phyloP scores from a whole-genome alignment of 2,329 filamentous ascomycete genomes.

The Ascochyta koolunga region DNA sequence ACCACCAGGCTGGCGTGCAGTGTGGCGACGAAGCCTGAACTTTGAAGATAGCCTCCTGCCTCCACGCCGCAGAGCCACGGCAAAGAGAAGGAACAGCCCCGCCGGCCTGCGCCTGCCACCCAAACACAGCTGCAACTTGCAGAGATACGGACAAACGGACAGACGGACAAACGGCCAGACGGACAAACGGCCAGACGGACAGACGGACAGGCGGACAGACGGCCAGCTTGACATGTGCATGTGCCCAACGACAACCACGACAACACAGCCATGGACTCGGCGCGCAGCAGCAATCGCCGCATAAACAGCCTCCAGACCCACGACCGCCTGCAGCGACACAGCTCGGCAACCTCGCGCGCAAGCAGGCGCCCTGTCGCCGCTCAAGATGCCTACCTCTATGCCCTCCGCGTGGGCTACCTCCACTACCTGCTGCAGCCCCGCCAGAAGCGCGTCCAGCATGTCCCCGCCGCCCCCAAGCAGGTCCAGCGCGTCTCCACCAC shows the following conservation, averaged over 20 bases:
- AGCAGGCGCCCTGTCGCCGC: constrained; percentile 50
- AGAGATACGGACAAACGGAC: too few relatives aligned
- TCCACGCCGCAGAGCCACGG: not conserved
- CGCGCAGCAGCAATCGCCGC: constrained; percentile 45
- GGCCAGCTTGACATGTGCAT: constrained; percentile 38
- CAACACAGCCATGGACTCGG: constrained; percentile 35
- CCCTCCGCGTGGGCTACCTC: constrained; percentile 87
- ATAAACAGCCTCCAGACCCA: constrained; percentile 52
- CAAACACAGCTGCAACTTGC: constrained; percentile 12
- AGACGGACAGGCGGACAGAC: too few relatives aligned
- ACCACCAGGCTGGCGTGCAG: constrained; percentile 1
- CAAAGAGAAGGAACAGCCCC: constrained; percentile 30
- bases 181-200: too few relatives aligned
- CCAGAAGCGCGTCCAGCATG: constrained; percentile 86
- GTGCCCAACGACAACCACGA: constrained; percentile 29
- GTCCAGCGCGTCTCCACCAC: constrained; percentile 72
- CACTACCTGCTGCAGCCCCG: constrained; percentile 92
- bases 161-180: too few relatives aligned
- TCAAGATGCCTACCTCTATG: constrained; percentile 90
- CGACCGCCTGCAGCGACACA: constrained; percentile 48
- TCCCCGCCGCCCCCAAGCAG: constrained; percentile 63
- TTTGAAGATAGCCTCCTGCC: too few relatives aligned
- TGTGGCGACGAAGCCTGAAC: not conserved
- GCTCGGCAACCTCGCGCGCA: constrained; percentile 34
- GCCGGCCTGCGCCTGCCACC: constrained; percentile 16